phyloP scores from a whole-genome alignment of 805 yeast species.

The Maudiozyma turicensis region DNA sequence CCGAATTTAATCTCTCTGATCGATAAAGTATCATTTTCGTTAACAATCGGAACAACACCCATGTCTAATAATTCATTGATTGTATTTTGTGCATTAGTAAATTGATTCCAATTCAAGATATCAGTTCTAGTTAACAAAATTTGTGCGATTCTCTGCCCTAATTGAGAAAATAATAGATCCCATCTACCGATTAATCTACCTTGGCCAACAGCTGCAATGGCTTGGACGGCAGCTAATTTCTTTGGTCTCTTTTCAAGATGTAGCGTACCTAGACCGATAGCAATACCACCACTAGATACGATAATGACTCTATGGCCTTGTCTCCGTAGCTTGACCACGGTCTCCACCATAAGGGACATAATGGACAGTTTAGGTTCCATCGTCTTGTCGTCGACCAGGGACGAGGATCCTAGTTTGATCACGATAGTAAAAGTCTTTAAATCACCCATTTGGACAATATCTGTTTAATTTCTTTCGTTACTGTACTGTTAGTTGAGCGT shows the following conservation, averaged over 20 bases:
- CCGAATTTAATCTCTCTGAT: slow-evolving; percentile 95
- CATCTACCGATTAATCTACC: slow-evolving; percentile 84
- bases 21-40: slow-evolving; percentile 91
- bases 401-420: slow-evolving; percentile 70
- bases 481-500: background rate
- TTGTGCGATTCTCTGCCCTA: slow-evolving; percentile 85
- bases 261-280: slow-evolving; percentile 80
- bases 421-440: slow-evolving; percentile 37
- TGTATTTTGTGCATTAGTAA: slow-evolving; percentile 86
- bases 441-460: background rate
- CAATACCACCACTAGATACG: slow-evolving; percentile 95
- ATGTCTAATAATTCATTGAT: slow-evolving; percentile 66
- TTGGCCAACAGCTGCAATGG: slow-evolving; percentile 94
- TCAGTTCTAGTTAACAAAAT: slow-evolving; percentile 87
- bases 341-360: slow-evolving; percentile 86
- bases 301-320: slow-evolving; percentile 76
- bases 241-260: slow-evolving; percentile 62
- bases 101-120: slow-evolving; percentile 84
- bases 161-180: slow-evolving; percentile 80
- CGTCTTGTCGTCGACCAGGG: slow-evolving; percentile 85
- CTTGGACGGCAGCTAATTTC: slow-evolving; percentile 73
- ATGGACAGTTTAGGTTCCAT: slow-evolving; percentile 84
- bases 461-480: background rate
- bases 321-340: slow-evolving; percentile 76
- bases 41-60: slow-evolving; percentile 93